Evolutionary conservation across 129 eudicot species (phyloP).

Genomic region (Helianthus tuberosus): DNA sequence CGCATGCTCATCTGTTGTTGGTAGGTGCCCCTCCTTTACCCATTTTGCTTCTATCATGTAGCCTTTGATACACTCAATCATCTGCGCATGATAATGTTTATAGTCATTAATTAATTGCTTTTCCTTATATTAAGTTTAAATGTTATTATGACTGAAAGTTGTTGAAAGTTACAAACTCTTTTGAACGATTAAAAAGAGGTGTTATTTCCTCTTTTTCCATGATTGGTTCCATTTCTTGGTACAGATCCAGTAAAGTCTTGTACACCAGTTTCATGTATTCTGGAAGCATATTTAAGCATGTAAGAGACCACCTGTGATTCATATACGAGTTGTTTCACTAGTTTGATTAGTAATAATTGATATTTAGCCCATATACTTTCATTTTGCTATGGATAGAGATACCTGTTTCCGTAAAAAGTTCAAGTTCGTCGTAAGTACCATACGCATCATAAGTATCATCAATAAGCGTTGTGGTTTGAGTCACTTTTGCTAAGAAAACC

Average conservation of each 20-base stretch:
- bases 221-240: conserved; percentile 12
- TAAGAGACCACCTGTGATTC: neutral
- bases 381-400: neutral
- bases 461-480: neutral
- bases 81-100: neutral
- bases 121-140: neutral
- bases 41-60: conserved; percentile 1
- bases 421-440: conserved; percentile 1
- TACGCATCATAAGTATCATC: conserved; percentile 21
- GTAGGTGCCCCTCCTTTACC: neutral
- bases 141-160: neutral
- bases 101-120: neutral
- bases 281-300: conserved; percentile 9
- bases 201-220: neutral
- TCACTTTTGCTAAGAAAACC: neutral
- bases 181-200: neutral
- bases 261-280: conserved; percentile 7
- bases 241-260: neutral
- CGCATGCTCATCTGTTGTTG: conserved; percentile 5
- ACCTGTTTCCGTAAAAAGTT: conserved; percentile 1
- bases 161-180: conserved; percentile 5
- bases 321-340: neutral
- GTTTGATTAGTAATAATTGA: neutral
- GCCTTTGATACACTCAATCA: neutral
- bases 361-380: too few species aligned